A percentile compares a stretch with the other conserved stretches of the same genome.
Evolutionary conservation across 2,329 filamentous ascomycete species (phyloP).

Genomic region (Paraphoma sp.): DNA sequence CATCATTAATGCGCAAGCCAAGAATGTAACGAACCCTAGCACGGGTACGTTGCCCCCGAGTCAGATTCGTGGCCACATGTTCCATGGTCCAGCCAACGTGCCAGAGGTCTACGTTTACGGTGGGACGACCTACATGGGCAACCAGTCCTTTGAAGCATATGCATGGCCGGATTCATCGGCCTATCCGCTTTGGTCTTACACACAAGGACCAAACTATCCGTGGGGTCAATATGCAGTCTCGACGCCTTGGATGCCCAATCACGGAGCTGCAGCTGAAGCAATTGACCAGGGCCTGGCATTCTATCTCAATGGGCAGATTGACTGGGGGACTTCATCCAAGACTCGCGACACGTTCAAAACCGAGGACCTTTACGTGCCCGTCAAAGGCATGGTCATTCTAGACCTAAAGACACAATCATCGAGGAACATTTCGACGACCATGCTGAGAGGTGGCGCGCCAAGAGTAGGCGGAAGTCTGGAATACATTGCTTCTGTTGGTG

Average conservation of each 20-base stretch:
- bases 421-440: constrained; percentile 48
- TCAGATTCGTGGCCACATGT: constrained; percentile 30
- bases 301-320: constrained; percentile 50
- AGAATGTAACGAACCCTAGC: constrained; percentile 24
- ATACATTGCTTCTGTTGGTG: constrained; percentile 47
- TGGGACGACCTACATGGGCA: constrained; percentile 28
- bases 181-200: constrained; percentile 30
- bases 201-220: constrained; percentile 6
- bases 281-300: constrained; percentile 47
- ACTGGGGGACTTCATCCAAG: constrained; percentile 40
- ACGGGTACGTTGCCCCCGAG: constrained; percentile 28
- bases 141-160: constrained; percentile 22
- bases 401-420: constrained; percentile 44
- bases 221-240: constrained; percentile 25
- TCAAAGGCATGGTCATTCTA: constrained; percentile 50
- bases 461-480: constrained; percentile 48
- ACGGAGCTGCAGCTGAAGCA: constrained; percentile 49
- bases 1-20: constrained; percentile 14
- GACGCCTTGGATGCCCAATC: constrained; percentile 30
- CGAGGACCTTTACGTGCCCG: constrained; percentile 17
- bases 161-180: constrained; percentile 15
- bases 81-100: constrained; percentile 23
- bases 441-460: constrained; percentile 35
- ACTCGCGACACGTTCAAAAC: constrained; percentile 16
- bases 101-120: constrained; percentile 23